Conservation (phyloP, 2,329 filamentous ascomycete genomes). For the Sordariomycetes sp. region DNA sequence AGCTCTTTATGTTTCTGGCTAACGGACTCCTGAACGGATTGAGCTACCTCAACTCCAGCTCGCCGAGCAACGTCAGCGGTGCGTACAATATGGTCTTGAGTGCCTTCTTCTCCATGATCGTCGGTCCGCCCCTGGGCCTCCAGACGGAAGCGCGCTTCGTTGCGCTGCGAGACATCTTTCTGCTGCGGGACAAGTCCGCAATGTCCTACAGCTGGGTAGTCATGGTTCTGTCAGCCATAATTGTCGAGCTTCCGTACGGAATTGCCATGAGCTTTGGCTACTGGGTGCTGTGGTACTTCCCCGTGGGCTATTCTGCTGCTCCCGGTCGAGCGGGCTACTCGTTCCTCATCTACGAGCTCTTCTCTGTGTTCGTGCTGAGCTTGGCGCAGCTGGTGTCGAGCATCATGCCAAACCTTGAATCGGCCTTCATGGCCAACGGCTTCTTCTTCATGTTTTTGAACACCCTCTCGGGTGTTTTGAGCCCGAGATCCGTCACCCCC, state of each 20-base stretch:
- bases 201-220: constrained; percentile 74
- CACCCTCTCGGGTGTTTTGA: no score
- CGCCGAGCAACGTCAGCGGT: constrained; percentile 50
- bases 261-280: no score
- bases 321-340: no score
- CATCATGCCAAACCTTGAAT: no score
- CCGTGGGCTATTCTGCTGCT: no score
- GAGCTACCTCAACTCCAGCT: constrained; percentile 56
- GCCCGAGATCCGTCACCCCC: no score
- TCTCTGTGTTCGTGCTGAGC: no score
- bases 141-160: constrained; percentile 69
- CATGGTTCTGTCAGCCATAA: constrained; percentile 54
- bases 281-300: no score
- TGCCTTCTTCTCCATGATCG: constrained; percentile 67
- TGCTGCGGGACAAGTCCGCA: constrained; percentile 63
- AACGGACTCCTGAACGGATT: constrained; percentile 62
- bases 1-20: constrained; percentile 52
- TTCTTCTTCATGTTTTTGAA: no score
- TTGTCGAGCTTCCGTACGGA: constrained; percentile 63
- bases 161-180: constrained; percentile 55
- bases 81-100: constrained; percentile 67
- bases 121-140: constrained; percentile 65
- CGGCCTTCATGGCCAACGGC: no score
- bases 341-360: no score
- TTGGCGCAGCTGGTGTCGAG: no score